phyloP scores from a whole-genome alignment of 2,329 filamentous ascomycete genomes.

The Tolypocladium pustulatum region DNA sequence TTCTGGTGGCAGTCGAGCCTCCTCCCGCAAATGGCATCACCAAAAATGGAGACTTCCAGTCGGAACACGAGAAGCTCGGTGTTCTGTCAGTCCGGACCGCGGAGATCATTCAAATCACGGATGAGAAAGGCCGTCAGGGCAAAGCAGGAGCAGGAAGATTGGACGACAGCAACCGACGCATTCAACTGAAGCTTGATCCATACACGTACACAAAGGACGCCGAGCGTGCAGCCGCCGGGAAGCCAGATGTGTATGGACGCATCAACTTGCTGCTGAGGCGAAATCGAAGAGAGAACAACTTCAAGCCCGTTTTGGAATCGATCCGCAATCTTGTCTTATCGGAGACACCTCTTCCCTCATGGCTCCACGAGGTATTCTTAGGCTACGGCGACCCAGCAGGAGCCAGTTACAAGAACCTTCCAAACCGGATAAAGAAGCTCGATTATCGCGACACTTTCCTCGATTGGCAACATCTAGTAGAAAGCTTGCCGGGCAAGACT shows the following conservation, averaged over 20 bases:
- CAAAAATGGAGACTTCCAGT: constrained; percentile 37
- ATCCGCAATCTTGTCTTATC: constrained; percentile 79
- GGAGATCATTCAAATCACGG: constrained; percentile 74
- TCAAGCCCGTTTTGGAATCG: constrained; percentile 85
- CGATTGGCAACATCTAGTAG: constrained; percentile 87
- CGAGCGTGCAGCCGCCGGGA: constrained; percentile 52
- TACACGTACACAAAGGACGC: constrained; percentile 68
- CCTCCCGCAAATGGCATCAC: constrained; percentile 37
- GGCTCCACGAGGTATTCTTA: constrained; percentile 96
- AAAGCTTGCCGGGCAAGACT: constrained; percentile 78
- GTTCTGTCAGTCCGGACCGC: constrained; percentile 67
- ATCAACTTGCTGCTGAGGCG: constrained; percentile 82
- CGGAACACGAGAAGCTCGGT: constrained; percentile 50
- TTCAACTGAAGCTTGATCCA: constrained; percentile 76
- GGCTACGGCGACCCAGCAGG: constrained; percentile 89
- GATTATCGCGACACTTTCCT: constrained; percentile 93
- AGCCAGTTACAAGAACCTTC: constrained; percentile 73
- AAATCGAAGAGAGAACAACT: constrained; percentile 88
- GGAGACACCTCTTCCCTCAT: constrained; percentile 75
- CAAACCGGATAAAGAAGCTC: constrained; percentile 66
- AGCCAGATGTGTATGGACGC: constrained; percentile 67
- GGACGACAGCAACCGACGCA: constrained; percentile 58
- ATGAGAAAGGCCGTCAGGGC: constrained; percentile 70
- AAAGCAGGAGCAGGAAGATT: constrained; percentile 49
- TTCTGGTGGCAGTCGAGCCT: constrained; percentile 67